Evolutionary conservation across 768 basidiomycete species (phyloP), one percentile per base, ranked within the genome.

Genomic region (Lactifluus piperatus): DNA sequence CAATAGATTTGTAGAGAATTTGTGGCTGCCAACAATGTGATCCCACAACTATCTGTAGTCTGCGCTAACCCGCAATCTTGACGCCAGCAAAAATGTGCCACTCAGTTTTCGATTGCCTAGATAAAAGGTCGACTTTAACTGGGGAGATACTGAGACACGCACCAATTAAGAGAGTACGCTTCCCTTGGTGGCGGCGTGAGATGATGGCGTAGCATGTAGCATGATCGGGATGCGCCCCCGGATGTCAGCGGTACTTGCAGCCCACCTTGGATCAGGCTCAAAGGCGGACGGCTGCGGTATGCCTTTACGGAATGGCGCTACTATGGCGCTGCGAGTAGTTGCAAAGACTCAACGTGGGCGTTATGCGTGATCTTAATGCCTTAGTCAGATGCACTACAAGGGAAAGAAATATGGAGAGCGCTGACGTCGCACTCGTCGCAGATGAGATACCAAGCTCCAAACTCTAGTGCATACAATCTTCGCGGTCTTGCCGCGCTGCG

Each of bases 151-250:
- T 29, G 8, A 5, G 2, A 24, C 13, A 69, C 80, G 56, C 61
- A 86, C 87, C 93, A 75, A 70, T 99, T 98, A 54, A 97, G 73
- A 70, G 90, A 92, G 71, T 97, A 97, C 1, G 95, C 97, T 74
- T 98, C 94, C 57, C 82, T 75, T 0, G 95, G 95, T 2, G 95
- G 95, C 0, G 95, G 95, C 0, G 92, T 94, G 29, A 97, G 77
- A 49, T 94, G 78, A 67, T 97, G 79, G 65, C 80, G 76, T 57
- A 99, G 77, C n/a, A n/a, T n/a, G n/a, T n/a, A n/a, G n/a, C 93
- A 99, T 98, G 54, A 88, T 75, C 0, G 95, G 94, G 47, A 99
- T 97, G 32, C 81, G 78, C 4, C 76, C 79, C 26, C 93, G 79
- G 52, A 98, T 94, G 58, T 82, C 75, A 4, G 79, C 76, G 0